A percentile compares a stretch with the other conserved stretches of the same genome.
phyloP scores from a whole-genome alignment of 306 rosid species.

The Canavalia gladiata region DNA sequence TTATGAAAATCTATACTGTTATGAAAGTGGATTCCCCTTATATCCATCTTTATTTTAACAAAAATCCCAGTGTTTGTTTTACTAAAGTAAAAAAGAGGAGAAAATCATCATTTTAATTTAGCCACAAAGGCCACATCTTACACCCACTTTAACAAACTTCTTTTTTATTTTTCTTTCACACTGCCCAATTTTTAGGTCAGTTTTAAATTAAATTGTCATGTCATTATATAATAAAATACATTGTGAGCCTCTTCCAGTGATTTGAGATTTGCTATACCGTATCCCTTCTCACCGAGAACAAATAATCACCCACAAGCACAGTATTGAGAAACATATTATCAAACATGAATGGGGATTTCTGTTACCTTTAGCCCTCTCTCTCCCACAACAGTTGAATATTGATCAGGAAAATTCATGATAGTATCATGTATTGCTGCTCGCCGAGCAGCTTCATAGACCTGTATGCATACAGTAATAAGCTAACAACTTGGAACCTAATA shows the following conservation, averaged over 20 bases:
- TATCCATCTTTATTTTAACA: background rate
- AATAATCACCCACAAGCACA: slow-evolving; percentile 31
- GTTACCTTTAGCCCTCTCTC: slow-evolving; percentile 99
- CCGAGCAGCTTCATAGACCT: slow-evolving; percentile 96
- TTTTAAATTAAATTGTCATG: slow-evolving; percentile 32
- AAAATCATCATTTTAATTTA: slow-evolving; percentile 2
- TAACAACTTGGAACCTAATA: slow-evolving; percentile 45
- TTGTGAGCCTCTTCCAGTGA: background rate
- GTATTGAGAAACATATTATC: slow-evolving; percentile 30
- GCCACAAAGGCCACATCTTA: background rate
- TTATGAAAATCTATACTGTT: background rate
- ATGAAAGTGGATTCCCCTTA: background rate
- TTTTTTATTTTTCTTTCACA: background rate
- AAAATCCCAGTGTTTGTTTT: background rate
- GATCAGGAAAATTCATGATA: slow-evolving; percentile 86
- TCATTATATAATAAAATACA: background rate
- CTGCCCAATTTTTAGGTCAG: slow-evolving; percentile 18
- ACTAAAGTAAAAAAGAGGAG: background rate
- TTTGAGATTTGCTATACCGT: slow-evolving; percentile 24
- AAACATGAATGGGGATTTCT: slow-evolving; percentile 28
- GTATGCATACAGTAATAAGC: slow-evolving; percentile 40
- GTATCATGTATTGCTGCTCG: slow-evolving; percentile 94
- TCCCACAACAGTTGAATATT: slow-evolving; percentile 89
- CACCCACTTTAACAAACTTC: background rate
- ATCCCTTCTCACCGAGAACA: slow-evolving; percentile 26